Conservation (phyloP, 2,329 filamentous ascomycete genomes). For the Fusarium albosuccineum region DNA sequence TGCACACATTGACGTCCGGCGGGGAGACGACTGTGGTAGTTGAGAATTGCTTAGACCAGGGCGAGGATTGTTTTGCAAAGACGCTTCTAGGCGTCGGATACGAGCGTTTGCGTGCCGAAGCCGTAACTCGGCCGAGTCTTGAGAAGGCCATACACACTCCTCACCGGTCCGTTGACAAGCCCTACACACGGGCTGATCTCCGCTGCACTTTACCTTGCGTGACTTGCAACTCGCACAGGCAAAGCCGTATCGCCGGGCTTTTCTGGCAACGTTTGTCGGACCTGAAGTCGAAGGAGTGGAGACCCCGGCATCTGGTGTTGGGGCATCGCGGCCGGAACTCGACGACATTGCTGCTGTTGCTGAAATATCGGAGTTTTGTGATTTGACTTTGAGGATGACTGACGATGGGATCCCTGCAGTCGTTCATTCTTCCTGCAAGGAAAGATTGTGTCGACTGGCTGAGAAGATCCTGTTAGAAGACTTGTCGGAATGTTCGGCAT, state of each 20-base stretch:
- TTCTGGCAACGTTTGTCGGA: neutral
- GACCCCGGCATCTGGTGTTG: neutral
- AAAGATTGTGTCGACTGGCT: too few species aligned
- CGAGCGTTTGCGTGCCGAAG: slow-evolving; percentile 17
- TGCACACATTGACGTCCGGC: neutral
- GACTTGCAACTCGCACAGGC: slow-evolving; percentile 18
- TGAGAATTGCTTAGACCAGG: neutral
- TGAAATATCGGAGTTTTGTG: too few species aligned
- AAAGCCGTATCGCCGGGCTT: slow-evolving; percentile 17
- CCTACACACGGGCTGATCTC: slow-evolving; percentile 7
- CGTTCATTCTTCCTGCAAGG: too few species aligned
- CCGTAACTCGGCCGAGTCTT: slow-evolving; percentile 4
- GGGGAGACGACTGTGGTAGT: neutral
- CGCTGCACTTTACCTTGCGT: slow-evolving; percentile 20
- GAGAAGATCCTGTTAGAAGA: neutral
- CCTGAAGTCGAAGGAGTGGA: neutral
- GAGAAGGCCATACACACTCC: slow-evolving; percentile 13
- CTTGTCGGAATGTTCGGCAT: neutral
- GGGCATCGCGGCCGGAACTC: neutral
- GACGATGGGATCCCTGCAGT: too few species aligned
- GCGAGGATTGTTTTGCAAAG: neutral
- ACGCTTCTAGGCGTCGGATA: slow-evolving; percentile 10
- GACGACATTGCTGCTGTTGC: neutral
- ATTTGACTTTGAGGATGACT: too few species aligned
- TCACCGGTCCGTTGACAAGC: slow-evolving; percentile 1